Evolutionary conservation across 768 basidiomycete species (phyloP).

Genomic region (Cubamyces sp.): DNA sequence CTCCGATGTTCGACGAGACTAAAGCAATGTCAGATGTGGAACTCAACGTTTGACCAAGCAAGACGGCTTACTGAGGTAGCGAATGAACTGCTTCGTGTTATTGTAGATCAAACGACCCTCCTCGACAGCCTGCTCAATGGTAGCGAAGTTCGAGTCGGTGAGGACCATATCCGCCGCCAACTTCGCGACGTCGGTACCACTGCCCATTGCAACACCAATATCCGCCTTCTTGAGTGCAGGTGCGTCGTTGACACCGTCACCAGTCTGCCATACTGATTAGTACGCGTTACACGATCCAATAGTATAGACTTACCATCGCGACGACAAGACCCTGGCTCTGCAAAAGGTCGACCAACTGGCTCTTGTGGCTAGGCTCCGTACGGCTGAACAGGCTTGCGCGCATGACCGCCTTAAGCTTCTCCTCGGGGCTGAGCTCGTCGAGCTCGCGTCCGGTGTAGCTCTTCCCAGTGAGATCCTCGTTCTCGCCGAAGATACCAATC

Average conservation of each 20-base stretch:
- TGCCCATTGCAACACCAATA: conserved; percentile 99
- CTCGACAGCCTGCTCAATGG: conserved; percentile 95
- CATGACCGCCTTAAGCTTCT: conserved; percentile 87
- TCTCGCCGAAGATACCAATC: conserved; percentile 87
- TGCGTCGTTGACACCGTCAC: conserved; percentile 98
- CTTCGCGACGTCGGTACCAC: conserved; percentile 98
- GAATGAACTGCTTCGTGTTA: conserved; percentile 99
- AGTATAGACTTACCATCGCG: conserved; percentile 72
- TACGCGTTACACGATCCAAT: conserved; percentile 8
- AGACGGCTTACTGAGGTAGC: conserved; percentile 82
- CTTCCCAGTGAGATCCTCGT: conserved; percentile 92
- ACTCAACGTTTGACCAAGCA: not conserved
- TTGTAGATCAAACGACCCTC: conserved; percentile 98
- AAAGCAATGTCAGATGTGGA: conserved; percentile 12
- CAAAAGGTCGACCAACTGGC: conserved; percentile 89
- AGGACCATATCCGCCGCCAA: conserved; percentile 98
- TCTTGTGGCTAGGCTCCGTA: conserved; percentile 96
- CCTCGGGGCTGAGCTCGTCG: conserved; percentile 75
- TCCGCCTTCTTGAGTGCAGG: conserved; percentile 96
- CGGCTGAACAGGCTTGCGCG: conserved; percentile 88
- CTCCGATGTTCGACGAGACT: conserved; percentile 97
- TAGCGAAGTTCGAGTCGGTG: conserved; percentile 96
- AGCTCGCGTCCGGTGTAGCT: conserved; percentile 94
- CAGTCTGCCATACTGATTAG: conserved; percentile 59
- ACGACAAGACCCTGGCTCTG: conserved; percentile 92